phyloP scores from a whole-genome alignment of 306 rosid genomes.

The Senna tora region DNA sequence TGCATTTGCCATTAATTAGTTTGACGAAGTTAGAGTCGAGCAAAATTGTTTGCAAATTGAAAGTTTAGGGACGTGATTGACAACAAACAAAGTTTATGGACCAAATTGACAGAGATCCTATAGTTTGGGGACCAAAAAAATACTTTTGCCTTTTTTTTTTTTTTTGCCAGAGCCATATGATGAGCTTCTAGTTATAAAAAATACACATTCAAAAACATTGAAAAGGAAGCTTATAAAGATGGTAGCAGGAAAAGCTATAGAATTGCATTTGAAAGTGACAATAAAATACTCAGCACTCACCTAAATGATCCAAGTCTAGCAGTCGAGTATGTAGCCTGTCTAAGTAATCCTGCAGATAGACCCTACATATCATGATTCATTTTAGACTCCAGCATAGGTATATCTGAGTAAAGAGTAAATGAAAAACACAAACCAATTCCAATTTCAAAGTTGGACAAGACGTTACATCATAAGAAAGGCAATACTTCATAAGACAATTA shows the following conservation, averaged over 20 bases:
- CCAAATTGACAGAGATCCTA: too few species aligned
- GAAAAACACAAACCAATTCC: background rate
- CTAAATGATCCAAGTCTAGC: slow-evolving; percentile 74
- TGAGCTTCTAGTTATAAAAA: background rate
- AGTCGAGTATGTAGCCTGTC: slow-evolving; percentile 73
- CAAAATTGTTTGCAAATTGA: too few species aligned
- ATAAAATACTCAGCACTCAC: slow-evolving; percentile 49
- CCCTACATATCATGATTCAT: slow-evolving; percentile 51
- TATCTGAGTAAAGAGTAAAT: background rate
- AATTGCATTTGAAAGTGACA: background rate
- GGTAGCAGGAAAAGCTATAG: background rate
- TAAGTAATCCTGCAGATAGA: slow-evolving; percentile 70
- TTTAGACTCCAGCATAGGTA: slow-evolving; percentile 14
- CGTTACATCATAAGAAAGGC: background rate
- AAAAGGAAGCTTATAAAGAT: background rate
- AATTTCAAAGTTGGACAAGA: background rate
- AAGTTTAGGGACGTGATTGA: too few species aligned
- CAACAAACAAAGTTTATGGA: too few species aligned
- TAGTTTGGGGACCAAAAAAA: too few species aligned
- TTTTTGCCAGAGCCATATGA: too few species aligned
- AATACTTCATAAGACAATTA: background rate
- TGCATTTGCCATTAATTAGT: too few species aligned
- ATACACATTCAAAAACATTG: background rate
- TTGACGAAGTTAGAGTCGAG: too few species aligned
- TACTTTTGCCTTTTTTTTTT: too few species aligned